Evolutionary conservation across 805 yeast species (phyloP).

Genomic region (Kregervanrija pseudodelftensis): DNA sequence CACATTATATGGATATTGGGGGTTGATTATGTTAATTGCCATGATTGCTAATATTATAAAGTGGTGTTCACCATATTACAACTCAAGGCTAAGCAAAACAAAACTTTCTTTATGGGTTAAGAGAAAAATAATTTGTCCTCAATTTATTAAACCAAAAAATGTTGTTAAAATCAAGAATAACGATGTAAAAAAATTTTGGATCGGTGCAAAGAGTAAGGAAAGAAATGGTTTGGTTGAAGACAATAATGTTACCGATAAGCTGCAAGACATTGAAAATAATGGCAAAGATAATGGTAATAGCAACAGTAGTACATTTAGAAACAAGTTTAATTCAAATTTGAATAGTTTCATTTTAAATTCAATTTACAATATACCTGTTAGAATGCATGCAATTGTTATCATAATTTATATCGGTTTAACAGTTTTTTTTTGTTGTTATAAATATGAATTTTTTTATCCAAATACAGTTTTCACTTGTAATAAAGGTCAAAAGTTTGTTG

Average conservation of each 20-base stretch:
- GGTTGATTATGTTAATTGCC: slow-evolving; percentile 19
- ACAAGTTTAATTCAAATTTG: slow-evolving; percentile 1
- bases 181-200: background rate
- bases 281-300: background rate
- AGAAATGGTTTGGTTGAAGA: slow-evolving; percentile 1
- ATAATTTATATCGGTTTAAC: slow-evolving; percentile 21
- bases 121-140: slow-evolving; percentile 28
- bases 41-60: slow-evolving; percentile 21
- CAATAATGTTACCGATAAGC: background rate
- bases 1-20: slow-evolving; percentile 28
- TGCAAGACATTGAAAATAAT: background rate
- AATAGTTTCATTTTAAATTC: slow-evolving; percentile 7
- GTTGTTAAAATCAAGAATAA: slow-evolving; percentile 2
- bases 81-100: slow-evolving; percentile 16
- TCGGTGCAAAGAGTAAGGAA: slow-evolving; percentile 3
- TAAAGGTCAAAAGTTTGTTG: slow-evolving; percentile 24
- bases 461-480: slow-evolving; percentile 26
- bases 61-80: slow-evolving; percentile 30
- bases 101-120: slow-evolving; percentile 23
- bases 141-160: slow-evolving; percentile 19
- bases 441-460: slow-evolving; percentile 22
- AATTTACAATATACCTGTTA: slow-evolving; percentile 24
- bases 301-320: background rate
- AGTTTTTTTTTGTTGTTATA: slow-evolving; percentile 23
- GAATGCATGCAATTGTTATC: slow-evolving; percentile 27